Conservation (phyloP, 2,329 filamentous ascomycete genomes). For the Colletotrichum musae region DNA sequence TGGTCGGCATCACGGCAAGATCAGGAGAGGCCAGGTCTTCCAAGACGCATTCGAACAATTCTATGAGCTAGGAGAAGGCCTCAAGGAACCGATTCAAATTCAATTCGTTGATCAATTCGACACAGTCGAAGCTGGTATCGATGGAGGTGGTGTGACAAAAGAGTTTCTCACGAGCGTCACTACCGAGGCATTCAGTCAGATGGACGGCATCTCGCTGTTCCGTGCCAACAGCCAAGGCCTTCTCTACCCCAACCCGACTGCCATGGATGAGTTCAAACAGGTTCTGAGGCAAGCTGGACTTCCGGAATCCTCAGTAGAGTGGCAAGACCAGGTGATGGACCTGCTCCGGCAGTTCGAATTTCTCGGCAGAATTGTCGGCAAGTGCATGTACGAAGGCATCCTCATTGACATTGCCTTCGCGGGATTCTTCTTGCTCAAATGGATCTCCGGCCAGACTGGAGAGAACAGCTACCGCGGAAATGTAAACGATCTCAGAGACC, state of each 20-base stretch:
- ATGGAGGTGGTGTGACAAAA: conserved; percentile 97
- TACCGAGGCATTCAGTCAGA: conserved; percentile 81
- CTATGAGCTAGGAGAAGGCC: conserved; percentile 81
- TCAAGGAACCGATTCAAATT: conserved; percentile 97
- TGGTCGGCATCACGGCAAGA: conserved; percentile 80
- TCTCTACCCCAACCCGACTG: conserved; percentile 88
- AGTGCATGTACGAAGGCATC: conserved; percentile 97
- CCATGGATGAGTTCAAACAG: conserved; percentile 78
- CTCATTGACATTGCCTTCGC: conserved; percentile 94
- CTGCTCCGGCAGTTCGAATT: conserved; percentile 88
- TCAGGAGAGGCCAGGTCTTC: conserved; percentile 85
- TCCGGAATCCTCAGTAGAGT: conserved; percentile 68
- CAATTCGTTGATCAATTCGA: conserved; percentile 95
- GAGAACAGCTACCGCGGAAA: conserved; percentile 88
- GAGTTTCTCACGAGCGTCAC: conserved; percentile 95
- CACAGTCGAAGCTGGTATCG: conserved; percentile 90
- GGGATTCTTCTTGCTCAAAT: conserved; percentile 96
- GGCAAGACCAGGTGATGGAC: conserved; percentile 69
- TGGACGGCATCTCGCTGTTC: conserved; percentile 74
- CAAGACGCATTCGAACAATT: conserved; percentile 89
- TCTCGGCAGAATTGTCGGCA: conserved; percentile 91
- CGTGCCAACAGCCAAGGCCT: conserved; percentile 87
- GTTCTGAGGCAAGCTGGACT: conserved; percentile 67
- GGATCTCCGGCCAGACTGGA: conserved; percentile 78
- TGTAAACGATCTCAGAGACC: conserved; percentile 92